Evolutionary conservation across 768 basidiomycete species (phyloP).

Genomic region (Termitomyces sp.): DNA sequence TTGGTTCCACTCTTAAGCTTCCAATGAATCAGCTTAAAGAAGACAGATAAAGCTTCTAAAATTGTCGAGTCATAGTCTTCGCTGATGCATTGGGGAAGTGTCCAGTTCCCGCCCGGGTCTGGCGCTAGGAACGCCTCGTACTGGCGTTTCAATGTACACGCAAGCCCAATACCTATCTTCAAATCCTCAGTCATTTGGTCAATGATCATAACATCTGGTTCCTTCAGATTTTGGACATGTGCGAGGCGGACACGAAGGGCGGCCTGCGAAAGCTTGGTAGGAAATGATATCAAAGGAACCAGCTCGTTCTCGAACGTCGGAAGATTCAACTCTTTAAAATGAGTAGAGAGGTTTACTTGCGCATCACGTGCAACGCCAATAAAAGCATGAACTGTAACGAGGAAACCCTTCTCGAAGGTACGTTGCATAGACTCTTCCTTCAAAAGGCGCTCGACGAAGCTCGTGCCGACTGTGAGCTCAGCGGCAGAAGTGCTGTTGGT

Average conservation of each 20-base stretch:
- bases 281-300: slow-evolving; percentile 91
- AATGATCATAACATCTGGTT: slow-evolving; percentile 86
- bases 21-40: slow-evolving; percentile 94
- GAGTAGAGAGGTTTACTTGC: slow-evolving; percentile 71
- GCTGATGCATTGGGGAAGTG: slow-evolving; percentile 81
- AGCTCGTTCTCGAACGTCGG: slow-evolving; percentile 89
- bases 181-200: slow-evolving; percentile 94
- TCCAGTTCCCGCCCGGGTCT: slow-evolving; percentile 86
- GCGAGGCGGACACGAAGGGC: slow-evolving; percentile 86
- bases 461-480: slow-evolving; percentile 65
- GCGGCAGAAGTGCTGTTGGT: slow-evolving; percentile 24
- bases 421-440: slow-evolving; percentile 97
- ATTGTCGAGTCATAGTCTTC: slow-evolving; percentile 90
- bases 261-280: slow-evolving; percentile 91
- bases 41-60: slow-evolving; percentile 79
- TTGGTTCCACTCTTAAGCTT: slow-evolving; percentile 91
- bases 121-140: slow-evolving; percentile 89
- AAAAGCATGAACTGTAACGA: slow-evolving; percentile 83
- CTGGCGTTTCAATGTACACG: slow-evolving; percentile 92
- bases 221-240: slow-evolving; percentile 82
- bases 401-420: slow-evolving; percentile 88
- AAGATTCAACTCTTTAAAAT: slow-evolving; percentile 86
- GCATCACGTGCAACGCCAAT: slow-evolving; percentile 84
- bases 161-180: slow-evolving; percentile 85
- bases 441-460: slow-evolving; percentile 89